Conservation (phyloP, 1,284 basidiomycete species). For the Coniophora puteana region DNA sequence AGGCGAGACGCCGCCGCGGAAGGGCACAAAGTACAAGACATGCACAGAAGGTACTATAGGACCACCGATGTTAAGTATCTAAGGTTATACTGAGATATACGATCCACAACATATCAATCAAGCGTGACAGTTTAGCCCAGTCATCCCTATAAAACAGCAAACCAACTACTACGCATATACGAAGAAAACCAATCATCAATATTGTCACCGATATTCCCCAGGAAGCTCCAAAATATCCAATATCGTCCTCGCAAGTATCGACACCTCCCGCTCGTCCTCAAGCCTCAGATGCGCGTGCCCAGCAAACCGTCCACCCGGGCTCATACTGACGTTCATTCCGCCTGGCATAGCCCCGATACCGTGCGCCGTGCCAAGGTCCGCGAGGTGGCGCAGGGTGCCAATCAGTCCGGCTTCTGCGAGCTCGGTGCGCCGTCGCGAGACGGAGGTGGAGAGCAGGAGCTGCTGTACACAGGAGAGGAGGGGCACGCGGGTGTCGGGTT, state of each 20-base stretch:
- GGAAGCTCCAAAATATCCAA: conserved; percentile 37
- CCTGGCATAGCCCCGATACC: conserved; percentile 10
- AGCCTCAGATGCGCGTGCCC: conserved; percentile 24
- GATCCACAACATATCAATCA: too few relatives aligned
- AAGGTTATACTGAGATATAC: too few relatives aligned
- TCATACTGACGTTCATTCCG: conserved; percentile 23
- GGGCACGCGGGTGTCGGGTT: conserved; percentile 54
- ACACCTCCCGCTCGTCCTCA: conserved; percentile 55
- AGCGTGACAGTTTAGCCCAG: too few relatives aligned
- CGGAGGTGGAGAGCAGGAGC: conserved; percentile 38
- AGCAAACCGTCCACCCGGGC: conserved; percentile 25
- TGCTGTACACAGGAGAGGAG: conserved; percentile 55
- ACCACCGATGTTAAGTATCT: too few relatives aligned
- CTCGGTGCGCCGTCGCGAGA: conserved; percentile 31
- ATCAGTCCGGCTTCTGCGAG: conserved; percentile 43
- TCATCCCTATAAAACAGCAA: too few relatives aligned
- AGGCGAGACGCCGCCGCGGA: too few relatives aligned
- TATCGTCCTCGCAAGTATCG: conserved; percentile 48
- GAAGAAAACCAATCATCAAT: too few relatives aligned
- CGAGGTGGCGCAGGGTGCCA: conserved; percentile 41
- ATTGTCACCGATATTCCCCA: too few relatives aligned
- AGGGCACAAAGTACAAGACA: too few relatives aligned
- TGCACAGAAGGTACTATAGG: too few relatives aligned
- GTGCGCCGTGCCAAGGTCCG: conserved; percentile 45
- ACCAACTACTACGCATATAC: too few relatives aligned